Base-by-base conservation (phyloP, 1,284 basidiomycete species). In the Mycena sp. region DNA sequence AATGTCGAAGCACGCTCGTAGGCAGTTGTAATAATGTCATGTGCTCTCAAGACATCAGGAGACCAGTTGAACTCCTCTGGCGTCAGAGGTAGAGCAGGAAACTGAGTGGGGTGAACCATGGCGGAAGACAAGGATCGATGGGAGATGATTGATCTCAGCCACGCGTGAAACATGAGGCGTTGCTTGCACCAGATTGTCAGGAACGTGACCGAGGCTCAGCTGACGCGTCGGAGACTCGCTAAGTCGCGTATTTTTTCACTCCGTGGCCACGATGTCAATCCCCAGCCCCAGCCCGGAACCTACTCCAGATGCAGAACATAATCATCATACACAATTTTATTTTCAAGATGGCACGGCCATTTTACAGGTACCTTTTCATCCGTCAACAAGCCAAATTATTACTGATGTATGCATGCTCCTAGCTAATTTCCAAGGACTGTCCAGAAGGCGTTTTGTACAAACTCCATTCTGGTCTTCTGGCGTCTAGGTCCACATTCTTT, bases 41-140 rank as follows among this genome's bases (percentile, higher is more conserved):
- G 35, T 11, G 55, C 55, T n/a, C 19, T 3, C n/a, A 57, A 11
- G 4, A 57, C 55, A 57, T 57, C 35, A 19, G 55, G 35, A 6
- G 43, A 41, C 44, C 55, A 57, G 35, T 40, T 38, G n/a, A 57
- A 57, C 17, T 57, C 35, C 1, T 28, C 45, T 12, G 45, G 55
- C 14, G 35, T 48, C 1, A 9, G 25, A 0, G 55, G 55, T 4
- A 57, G n/a, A 1, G 25, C 6, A 7, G 55, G 55, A 45, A 57
- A 57, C 21, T 48, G 10, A 6, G 38, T 38, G 17, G 45, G 35
- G 26, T 37, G 44, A n/a, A 9, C 41, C 55, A 48, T 57, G 16
- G 6, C 7, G 38, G 50, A 51, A 28, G 23, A 11, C 12, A 28
- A 28, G 32, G 12, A 23, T 50, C 12, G 32, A 50, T 37, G 14